Conservation (phyloP, 768 basidiomycete genomes). For the Phlebiopsis flavidoalba region DNA sequence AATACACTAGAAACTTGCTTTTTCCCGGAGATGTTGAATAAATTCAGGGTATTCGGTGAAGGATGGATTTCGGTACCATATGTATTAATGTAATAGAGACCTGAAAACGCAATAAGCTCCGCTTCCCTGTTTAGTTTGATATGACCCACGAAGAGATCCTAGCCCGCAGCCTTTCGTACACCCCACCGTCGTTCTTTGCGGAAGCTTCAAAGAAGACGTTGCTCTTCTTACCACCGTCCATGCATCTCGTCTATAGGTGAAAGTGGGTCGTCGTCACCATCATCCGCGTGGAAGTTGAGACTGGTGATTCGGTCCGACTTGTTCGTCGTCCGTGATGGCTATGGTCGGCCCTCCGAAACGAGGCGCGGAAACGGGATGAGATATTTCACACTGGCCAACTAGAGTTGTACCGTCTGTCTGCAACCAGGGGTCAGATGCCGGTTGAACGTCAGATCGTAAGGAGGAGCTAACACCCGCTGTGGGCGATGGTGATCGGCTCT, state of each 20-base stretch:
- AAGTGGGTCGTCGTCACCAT: conserved; percentile 30
- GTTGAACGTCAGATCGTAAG: background rate
- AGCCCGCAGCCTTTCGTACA: conserved; percentile 51
- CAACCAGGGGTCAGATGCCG: conserved; percentile 5
- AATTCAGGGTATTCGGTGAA: conserved; percentile 79
- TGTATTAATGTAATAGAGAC: conserved; percentile 83
- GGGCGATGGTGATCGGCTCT: conserved; percentile 95
- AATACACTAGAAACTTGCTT: conserved; percentile 79
- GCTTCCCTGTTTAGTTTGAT: background rate
- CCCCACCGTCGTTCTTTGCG: conserved; percentile 35
- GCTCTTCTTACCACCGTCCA: conserved; percentile 38
- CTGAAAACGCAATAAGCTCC: conserved; percentile 28
- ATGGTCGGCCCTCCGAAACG: conserved; percentile 16
- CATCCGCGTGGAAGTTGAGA: background rate
- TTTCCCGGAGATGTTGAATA: conserved; percentile 50
- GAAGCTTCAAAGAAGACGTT: conserved; percentile 65
- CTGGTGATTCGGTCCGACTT: conserved; percentile 27
- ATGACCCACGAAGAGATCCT: conserved; percentile 56
- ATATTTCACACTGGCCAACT: conserved; percentile 92
- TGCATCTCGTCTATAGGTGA: conserved; percentile 54
- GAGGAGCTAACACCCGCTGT: too few relatives aligned
- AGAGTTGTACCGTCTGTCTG: conserved; percentile 73
- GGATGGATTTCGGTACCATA: conserved; percentile 94
- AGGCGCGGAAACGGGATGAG: conserved; percentile 63
- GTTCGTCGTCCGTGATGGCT: conserved; percentile 20